Conservation (phyloP, 805 yeast genomes). For the Dipodascopsis uninucleata region DNA sequence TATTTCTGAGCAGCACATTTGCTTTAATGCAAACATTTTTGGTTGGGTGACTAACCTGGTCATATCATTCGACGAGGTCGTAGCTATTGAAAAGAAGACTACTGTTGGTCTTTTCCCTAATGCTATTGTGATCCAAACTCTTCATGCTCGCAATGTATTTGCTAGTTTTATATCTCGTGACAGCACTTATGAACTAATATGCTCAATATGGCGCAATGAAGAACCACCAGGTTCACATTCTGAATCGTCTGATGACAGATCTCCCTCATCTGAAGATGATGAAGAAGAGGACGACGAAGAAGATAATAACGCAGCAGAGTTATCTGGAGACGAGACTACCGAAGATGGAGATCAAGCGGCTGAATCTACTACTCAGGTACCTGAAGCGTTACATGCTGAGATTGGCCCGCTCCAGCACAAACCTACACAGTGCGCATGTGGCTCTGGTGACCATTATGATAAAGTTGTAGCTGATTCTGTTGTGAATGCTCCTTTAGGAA, state of each 20-base stretch:
- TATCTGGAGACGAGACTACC: constrained; percentile 7
- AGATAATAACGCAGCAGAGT: constrained; percentile 37
- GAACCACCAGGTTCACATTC: constrained; percentile 15
- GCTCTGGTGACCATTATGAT: constrained; percentile 34
- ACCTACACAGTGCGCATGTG: constrained; percentile 51
- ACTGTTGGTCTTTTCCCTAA: constrained; percentile 91
- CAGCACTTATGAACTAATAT: constrained; percentile 64
- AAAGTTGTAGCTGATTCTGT: constrained; percentile 35
- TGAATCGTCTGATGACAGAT: constrained; percentile 19
- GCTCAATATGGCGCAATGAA: constrained; percentile 59
- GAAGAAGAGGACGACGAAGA: constrained; percentile 29
- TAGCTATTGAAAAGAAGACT: constrained; percentile 68
- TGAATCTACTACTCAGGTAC: constrained; percentile 35
- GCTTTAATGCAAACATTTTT: constrained; percentile 80
- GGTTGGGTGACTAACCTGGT: constrained; percentile 88
- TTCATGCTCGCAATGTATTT: constrained; percentile 63
- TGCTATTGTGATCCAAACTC: constrained; percentile 71
- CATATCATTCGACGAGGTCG: constrained; percentile 67
- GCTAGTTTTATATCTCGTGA: constrained; percentile 87
- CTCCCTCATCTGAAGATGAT: constrained; percentile 42
- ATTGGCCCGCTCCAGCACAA: constrained; percentile 64
- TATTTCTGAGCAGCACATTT: constrained; percentile 69
- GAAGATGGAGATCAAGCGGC: constrained; percentile 8
- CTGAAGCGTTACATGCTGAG: constrained; percentile 34
- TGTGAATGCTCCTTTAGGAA: constrained; percentile 70